A percentile compares a stretch with the other conserved stretches of the same genome.
Evolutionary conservation across 179 eudicot genomes (phyloP).

Genomic region (Nepenthes alata): DNA sequence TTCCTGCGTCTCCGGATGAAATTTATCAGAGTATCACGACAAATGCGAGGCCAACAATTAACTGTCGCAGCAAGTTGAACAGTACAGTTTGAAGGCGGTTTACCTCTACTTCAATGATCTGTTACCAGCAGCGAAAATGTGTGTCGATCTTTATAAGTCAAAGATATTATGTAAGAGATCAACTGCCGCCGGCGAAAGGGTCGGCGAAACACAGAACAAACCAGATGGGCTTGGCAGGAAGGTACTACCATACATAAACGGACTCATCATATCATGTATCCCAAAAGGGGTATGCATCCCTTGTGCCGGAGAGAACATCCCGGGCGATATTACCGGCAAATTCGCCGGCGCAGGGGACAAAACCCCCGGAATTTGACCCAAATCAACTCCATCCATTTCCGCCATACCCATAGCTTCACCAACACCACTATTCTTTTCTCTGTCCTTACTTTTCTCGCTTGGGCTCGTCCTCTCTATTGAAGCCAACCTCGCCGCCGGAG

Average conservation of each 20-base stretch:
- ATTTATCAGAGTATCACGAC: no score
- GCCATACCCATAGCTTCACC: background rate
- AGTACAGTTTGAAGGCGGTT: no score
- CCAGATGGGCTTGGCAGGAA: constrained; percentile 49
- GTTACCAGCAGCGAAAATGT: no score
- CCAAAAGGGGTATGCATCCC: constrained; percentile 8
- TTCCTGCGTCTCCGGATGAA: no score
- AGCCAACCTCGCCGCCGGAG: constrained; percentile 74
- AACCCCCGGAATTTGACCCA: constrained; percentile 46
- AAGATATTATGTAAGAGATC: no score
- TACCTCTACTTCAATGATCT: no score
- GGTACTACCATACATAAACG: constrained; percentile 18
- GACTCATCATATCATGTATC: constrained; percentile 20
- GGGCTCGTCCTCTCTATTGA: constrained; percentile 56
- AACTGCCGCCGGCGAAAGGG: constrained; percentile 18
- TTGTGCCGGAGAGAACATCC: constrained; percentile 33
- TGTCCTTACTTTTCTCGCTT: constrained; percentile 21
- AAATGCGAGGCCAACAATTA: no score
- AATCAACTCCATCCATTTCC: constrained; percentile 16
- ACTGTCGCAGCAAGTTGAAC: no score
- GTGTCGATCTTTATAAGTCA: no score
- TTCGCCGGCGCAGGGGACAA: constrained; percentile 71
- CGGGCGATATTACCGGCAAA: constrained; percentile 26
- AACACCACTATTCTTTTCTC: background rate
- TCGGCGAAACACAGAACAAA: constrained; percentile 31